Conservation (phyloP, 2,329 filamentous ascomycete genomes). For the Aspergillus sojae region DNA sequence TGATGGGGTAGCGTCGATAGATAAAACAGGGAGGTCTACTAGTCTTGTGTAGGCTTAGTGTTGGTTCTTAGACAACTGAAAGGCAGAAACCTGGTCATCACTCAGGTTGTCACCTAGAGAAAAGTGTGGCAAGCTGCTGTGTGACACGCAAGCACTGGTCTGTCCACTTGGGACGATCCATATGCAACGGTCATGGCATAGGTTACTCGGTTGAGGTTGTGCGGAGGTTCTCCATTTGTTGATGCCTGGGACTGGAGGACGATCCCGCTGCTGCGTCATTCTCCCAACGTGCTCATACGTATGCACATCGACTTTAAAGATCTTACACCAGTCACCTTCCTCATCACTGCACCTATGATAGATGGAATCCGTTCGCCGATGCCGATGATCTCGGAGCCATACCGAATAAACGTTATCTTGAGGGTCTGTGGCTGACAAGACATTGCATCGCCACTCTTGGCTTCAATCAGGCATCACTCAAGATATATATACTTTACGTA, state of each 20-base stretch:
- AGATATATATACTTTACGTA: neutral
- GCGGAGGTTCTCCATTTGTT: neutral
- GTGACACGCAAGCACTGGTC: conserved; percentile 2
- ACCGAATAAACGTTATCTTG: neutral
- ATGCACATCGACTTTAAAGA: conserved; percentile 4
- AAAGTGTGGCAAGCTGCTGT: neutral
- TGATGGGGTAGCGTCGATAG: neutral
- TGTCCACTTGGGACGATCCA: neutral
- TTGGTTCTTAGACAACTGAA: neutral
- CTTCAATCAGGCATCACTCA: neutral
- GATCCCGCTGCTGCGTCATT: conserved; percentile 1
- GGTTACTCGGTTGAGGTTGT: neutral
- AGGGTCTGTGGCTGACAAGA: neutral
- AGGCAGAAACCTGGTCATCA: neutral
- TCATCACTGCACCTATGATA: conserved; percentile 7
- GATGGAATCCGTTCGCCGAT: neutral
- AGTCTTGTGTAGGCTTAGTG: conserved; percentile 1
- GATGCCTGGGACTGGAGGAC: conserved; percentile 1
- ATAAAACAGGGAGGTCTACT: conserved; percentile 2
- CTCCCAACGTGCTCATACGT: neutral
- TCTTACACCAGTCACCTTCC: conserved; percentile 2
- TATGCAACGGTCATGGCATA: neutral
- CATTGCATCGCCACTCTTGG: conserved; percentile 6
- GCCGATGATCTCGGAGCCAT: neutral
- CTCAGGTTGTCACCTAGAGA: neutral